Conservation (phyloP, 805 yeast species). For the Kluyveromyces lactis region DNA sequence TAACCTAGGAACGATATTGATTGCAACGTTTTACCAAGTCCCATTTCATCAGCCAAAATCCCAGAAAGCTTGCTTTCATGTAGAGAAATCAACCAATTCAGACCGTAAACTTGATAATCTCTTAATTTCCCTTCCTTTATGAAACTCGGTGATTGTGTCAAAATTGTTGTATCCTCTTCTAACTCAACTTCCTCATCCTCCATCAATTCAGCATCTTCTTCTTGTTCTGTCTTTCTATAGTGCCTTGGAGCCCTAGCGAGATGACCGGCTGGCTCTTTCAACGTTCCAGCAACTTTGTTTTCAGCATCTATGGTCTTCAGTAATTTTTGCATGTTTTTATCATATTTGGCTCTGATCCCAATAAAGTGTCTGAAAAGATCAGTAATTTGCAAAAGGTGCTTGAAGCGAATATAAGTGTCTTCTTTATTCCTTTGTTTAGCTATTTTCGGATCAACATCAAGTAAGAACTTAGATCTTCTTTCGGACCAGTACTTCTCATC, state of each 20-base stretch:
- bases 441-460: conserved; percentile 46
- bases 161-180: conserved; percentile 46
- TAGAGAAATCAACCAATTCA: conserved; percentile 86
- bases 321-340: conserved; percentile 56
- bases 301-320: conserved; percentile 49
- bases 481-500: conserved; percentile 27
- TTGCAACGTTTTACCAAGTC: conserved; percentile 91
- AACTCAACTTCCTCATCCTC: conserved; percentile 68
- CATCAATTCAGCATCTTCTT: conserved; percentile 88
- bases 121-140: conserved; percentile 65
- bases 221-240: conserved; percentile 85
- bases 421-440: conserved; percentile 49
- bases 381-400: conserved; percentile 71
- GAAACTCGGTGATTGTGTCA: conserved; percentile 79
- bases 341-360: conserved; percentile 71
- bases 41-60: conserved; percentile 97
- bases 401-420: conserved; percentile 72
- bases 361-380: conserved; percentile 85
- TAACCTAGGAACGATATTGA: conserved; percentile 90
- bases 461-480: conserved; percentile 40
- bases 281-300: conserved; percentile 31
- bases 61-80: conserved; percentile 88
- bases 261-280: conserved; percentile 14
- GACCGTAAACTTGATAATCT: conserved; percentile 90
- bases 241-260: conserved; percentile 33